Conservation (phyloP, 768 basidiomycete genomes). For the Podaxis sp. region DNA sequence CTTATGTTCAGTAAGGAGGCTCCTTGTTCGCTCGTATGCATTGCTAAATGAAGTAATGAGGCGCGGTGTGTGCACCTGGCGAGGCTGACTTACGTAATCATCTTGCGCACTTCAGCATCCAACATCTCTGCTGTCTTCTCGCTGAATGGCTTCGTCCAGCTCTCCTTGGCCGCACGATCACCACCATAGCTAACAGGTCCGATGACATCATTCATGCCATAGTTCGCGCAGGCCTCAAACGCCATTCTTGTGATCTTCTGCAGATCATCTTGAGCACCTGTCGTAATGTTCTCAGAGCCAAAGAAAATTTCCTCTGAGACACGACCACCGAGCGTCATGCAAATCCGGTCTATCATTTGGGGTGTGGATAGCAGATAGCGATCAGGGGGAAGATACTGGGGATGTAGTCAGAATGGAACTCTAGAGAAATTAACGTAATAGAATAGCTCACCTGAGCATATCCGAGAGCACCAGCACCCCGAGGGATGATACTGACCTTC, state of each 20-base stretch:
- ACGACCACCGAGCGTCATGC: slow-evolving; percentile 97
- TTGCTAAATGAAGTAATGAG: slow-evolving; percentile 21
- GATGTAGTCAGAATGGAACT: slow-evolving; percentile 9
- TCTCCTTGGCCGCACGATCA: slow-evolving; percentile 75
- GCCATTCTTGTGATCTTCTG: slow-evolving; percentile 99
- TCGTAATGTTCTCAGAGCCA: slow-evolving; percentile 85
- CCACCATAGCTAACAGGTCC: slow-evolving; percentile 97
- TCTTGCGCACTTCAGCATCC: slow-evolving; percentile 88
- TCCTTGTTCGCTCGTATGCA: slow-evolving; percentile 80
- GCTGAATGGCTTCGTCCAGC: slow-evolving; percentile 96
- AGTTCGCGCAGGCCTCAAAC: slow-evolving; percentile 91
- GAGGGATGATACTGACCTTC: slow-evolving; percentile 97
- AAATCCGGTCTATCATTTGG: slow-evolving; percentile 92
- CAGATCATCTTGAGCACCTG: slow-evolving; percentile 96
- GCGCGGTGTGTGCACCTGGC: too few relatives aligned
- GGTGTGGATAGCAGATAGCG: slow-evolving; percentile 94
- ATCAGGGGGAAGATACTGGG: slow-evolving; percentile 89
- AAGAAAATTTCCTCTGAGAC: slow-evolving; percentile 99
- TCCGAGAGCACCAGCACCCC: slow-evolving; percentile 91
- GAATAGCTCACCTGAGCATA: slow-evolving; percentile 76
- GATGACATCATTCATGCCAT: slow-evolving; percentile 94
- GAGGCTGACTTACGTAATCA: slow-evolving; percentile 57
- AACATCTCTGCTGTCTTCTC: slow-evolving; percentile 96
- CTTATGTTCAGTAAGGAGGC: slow-evolving; percentile 75
- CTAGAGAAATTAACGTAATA: slow-evolving; percentile 2